These are phyloP conservation scores for Symmetrospora coprosmae DNA, from an alignment of 768 basidiomycete species.

Conservation along the genomic window DNA sequence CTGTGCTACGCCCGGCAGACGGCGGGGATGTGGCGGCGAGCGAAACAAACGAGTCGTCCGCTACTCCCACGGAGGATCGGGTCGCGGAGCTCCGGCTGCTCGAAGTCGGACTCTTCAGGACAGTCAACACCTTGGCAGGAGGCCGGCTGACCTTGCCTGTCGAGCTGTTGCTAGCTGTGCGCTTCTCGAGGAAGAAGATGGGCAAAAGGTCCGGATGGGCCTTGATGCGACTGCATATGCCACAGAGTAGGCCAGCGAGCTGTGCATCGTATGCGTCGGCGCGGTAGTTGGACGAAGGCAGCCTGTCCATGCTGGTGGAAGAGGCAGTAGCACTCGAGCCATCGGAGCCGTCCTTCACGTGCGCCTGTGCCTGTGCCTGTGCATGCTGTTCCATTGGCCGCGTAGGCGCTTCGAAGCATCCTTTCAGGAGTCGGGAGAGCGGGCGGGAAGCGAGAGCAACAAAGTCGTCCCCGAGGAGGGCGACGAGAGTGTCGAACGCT, in stretches of 20 bases:
- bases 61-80: too few species aligned
- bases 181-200: slow-evolving; percentile 94
- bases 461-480: slow-evolving; percentile 81
- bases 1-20: slow-evolving; percentile 19
- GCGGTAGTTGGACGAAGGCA: slow-evolving; percentile 48
- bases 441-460: slow-evolving; percentile 80
- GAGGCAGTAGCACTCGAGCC: neutral
- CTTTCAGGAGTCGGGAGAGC: slow-evolving; percentile 40
- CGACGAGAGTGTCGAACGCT: slow-evolving; percentile 76
- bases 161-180: slow-evolving; percentile 54
- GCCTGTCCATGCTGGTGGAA: slow-evolving; percentile 40
- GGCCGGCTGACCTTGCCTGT: slow-evolving; percentile 23
- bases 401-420: neutral
- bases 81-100: too few species aligned
- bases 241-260: slow-evolving; percentile 77
- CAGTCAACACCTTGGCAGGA: slow-evolving; percentile 24
- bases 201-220: slow-evolving; percentile 77
- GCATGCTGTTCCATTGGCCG: neutral
- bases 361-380: neutral
- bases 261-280: slow-evolving; percentile 40
- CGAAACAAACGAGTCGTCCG: too few species aligned
- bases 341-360: neutral
- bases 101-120: too few species aligned
- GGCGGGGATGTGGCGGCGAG: slow-evolving; percentile 24
- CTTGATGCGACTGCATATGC: slow-evolving; percentile 78